phyloP scores from a whole-genome alignment of 2,329 filamentous ascomycete species.

The Sphaerostilbella broomeana region DNA sequence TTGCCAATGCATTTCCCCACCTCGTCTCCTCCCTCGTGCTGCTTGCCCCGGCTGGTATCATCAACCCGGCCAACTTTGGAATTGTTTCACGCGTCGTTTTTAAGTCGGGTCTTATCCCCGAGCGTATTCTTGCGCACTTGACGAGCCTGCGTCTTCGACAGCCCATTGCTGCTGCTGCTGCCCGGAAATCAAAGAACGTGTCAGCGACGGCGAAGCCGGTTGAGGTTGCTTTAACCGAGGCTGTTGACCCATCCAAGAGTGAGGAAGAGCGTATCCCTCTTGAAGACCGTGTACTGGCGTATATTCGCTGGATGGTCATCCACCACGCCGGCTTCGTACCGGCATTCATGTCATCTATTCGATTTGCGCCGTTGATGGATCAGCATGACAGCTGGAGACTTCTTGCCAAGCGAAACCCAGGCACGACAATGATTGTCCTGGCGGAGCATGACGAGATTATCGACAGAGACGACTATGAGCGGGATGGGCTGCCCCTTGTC shows the following conservation, averaged over 20 bases:
- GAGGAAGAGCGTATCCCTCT: slow-evolving; percentile 30
- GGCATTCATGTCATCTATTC: slow-evolving; percentile 53
- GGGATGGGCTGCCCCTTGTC: slow-evolving; percentile 44
- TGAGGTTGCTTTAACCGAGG: slow-evolving; percentile 39
- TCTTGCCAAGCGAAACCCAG: slow-evolving; percentile 35
- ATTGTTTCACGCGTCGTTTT: slow-evolving; percentile 45
- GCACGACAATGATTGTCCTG: slow-evolving; percentile 47
- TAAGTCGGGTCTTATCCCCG: slow-evolving; percentile 48
- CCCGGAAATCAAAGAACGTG: slow-evolving; percentile 21
- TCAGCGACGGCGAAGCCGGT: slow-evolving; percentile 21
- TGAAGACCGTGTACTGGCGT: slow-evolving; percentile 41
- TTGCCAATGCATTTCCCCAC: slow-evolving; percentile 65
- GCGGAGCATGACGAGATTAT: slow-evolving; percentile 47
- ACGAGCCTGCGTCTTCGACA: slow-evolving; percentile 42
- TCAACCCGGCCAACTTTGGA: slow-evolving; percentile 51
- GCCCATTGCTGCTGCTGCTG: slow-evolving; percentile 39
- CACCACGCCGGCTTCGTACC: slow-evolving; percentile 53
- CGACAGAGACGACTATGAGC: slow-evolving; percentile 40
- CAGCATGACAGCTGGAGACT: slow-evolving; percentile 45
- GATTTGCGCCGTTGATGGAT: slow-evolving; percentile 45
- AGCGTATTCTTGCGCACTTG: slow-evolving; percentile 41
- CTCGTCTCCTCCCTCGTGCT: slow-evolving; percentile 66
- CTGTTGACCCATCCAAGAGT: slow-evolving; percentile 24
- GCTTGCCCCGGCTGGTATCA: slow-evolving; percentile 71
- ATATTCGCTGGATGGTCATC: slow-evolving; percentile 52